Percentiles rank a stretch among this genome's conserved stretches.
phyloP scores from a whole-genome alignment of 495 filamentous ascomycete genomes.

The Talaromyces nanjingensis region DNA sequence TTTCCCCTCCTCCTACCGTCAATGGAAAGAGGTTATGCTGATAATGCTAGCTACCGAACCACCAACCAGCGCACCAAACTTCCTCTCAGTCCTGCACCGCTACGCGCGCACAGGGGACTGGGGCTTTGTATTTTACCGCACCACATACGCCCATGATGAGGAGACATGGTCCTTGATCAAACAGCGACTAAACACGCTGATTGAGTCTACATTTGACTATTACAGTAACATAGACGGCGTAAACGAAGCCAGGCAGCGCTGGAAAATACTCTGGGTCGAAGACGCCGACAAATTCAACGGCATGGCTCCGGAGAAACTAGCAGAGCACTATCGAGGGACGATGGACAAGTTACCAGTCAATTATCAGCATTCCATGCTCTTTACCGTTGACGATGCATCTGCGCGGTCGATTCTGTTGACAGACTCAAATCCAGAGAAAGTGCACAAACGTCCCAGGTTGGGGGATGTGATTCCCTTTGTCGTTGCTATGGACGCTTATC shows the following conservation, averaged over 20 bases:
- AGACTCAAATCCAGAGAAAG: not conserved
- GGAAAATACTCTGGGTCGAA: conserved; percentile 7
- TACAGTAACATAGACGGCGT: conserved; percentile 5
- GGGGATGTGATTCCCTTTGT: conserved; percentile 8
- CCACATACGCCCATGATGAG: not conserved
- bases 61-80: not conserved
- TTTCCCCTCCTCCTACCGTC: not conserved
- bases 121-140: conserved; percentile 6
- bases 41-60: not conserved
- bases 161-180: conserved; percentile 1
- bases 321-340: not conserved
- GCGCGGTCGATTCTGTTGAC: conserved; percentile 2
- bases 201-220: conserved; percentile 5
- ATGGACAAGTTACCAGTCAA: not conserved
- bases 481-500: not conserved
- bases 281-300: not conserved
- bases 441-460: not conserved
- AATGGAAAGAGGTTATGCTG: not conserved
- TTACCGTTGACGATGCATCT: conserved; percentile 2
- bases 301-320: not conserved
- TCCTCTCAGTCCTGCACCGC: not conserved
- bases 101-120: not conserved
- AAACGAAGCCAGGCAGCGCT: not conserved
- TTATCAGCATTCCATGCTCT: conserved; percentile 7
- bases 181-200: not conserved